Evolutionary conservation across 257 asterid species (phyloP), one percentile per base, ranked within the genome.

Genomic region (Voacanga thouarsii): DNA sequence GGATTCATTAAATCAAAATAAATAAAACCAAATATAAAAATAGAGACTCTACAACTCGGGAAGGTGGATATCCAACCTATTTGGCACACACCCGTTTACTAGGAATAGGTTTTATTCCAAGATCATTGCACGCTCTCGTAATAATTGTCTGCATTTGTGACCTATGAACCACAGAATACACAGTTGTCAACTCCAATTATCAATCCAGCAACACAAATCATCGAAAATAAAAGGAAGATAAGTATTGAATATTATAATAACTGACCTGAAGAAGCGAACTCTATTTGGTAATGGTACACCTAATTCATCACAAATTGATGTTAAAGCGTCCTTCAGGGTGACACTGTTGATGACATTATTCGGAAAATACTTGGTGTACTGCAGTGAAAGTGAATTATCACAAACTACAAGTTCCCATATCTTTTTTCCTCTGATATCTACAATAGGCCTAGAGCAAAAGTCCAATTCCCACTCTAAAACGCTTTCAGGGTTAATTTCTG

Each of bases 121-220:
- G 93, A 87, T 95, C 99, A 71, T 81, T 87, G 82, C 99, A 93
- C 78, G 99, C 98, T 78, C 93, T 90, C 28, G 93, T 86, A 30
- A 95, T 91, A 81, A 95, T 95, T 12, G 99, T 95, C 94, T 93
- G 98, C 99, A 95, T 95, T 77, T 95, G 99, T 72, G 99, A 95
- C 92, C 99, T 95, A 82, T 60, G 80, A 78, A 18, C 71, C 80
- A 68, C n/a, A 41, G 82, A 75, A 60, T 66, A 74, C 7, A 11
- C 23, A 82, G 59, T 83, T 26, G 39, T 24, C 81, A 79, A 75
- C 39, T 37, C 71, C 12, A 45, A 63, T 12, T 80, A 2, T 43
- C 51, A 45, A n/a, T 49, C 69, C 63, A 43, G 37, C 23, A 57
- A 75, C 28, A 79, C 18, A 28, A 41, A 9, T 37, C 55, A n/a